These are phyloP conservation scores for Hippophae tibetana DNA, from an alignment of 306 rosid species.

Conservation along the genomic window DNA sequence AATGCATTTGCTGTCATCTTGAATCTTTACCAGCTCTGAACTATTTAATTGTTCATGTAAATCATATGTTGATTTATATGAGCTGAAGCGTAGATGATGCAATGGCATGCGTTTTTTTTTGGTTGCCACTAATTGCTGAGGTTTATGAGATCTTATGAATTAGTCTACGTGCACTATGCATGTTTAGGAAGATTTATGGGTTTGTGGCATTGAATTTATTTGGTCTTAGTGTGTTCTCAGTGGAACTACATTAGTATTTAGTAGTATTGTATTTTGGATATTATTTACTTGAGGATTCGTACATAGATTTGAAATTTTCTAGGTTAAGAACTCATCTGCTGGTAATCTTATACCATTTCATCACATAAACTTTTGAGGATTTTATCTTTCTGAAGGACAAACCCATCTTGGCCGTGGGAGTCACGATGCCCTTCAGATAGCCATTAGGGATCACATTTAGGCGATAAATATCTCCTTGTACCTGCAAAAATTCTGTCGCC, in stretches of 20 bases:
- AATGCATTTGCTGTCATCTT: too few relatives aligned
- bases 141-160: constrained; percentile 1
- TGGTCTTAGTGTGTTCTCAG: constrained; percentile 1
- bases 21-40: too few relatives aligned
- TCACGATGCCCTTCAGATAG: too few relatives aligned
- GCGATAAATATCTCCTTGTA: too few relatives aligned
- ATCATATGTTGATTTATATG: too few relatives aligned
- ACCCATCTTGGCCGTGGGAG: too few relatives aligned
- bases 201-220: constrained; percentile 11
- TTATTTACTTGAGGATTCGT: constrained; percentile 1
- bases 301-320: neutral
- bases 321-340: neutral
- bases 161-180: constrained; percentile 9
- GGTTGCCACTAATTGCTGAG: neutral
- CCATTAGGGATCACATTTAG: too few relatives aligned
- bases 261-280: constrained; percentile 7
- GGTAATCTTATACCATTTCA: constrained; percentile 9
- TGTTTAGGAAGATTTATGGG: constrained; percentile 7
- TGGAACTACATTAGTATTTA: constrained; percentile 12
- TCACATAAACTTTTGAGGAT: too few relatives aligned
- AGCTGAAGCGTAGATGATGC: too few relatives aligned
- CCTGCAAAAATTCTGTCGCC: too few relatives aligned
- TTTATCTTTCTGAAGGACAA: too few relatives aligned
- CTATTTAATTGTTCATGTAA: too few relatives aligned
- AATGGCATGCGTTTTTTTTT: neutral